A percentile compares a stretch with the other conserved stretches of the same genome.
Evolutionary conservation across 192 early-diverging fungal genomes (phyloP).

Genomic region (Thamnidium elegans): DNA sequence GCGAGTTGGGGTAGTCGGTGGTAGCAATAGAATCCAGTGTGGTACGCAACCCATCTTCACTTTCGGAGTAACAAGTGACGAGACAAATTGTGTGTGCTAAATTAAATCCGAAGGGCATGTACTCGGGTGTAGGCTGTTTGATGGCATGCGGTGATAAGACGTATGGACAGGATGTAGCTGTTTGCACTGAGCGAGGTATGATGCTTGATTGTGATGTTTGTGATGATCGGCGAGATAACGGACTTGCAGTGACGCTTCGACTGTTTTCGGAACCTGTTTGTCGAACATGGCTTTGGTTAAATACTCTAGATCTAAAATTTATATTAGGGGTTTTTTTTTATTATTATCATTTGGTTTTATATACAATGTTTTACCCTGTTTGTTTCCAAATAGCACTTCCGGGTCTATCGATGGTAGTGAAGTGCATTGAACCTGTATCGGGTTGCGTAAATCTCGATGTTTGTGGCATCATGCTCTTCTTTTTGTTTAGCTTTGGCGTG

Average conservation of each 20-base stretch:
- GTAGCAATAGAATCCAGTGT: conserved; percentile 78
- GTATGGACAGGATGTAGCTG: conserved; percentile 24
- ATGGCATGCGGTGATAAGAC: conserved; percentile 37
- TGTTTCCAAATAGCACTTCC: conserved; percentile 28
- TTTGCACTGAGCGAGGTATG: background rate
- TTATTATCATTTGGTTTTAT: too few relatives aligned
- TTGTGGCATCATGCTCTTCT: conserved; percentile 25
- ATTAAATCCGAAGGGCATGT: conserved; percentile 51
- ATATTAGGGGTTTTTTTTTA: too few relatives aligned
- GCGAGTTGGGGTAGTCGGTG: conserved; percentile 74
- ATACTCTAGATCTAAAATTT: too few relatives aligned
- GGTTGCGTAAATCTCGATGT: conserved; percentile 36
- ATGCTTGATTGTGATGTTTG: conserved; percentile 6
- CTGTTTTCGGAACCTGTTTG: background rate
- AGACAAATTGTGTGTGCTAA: conserved; percentile 66
- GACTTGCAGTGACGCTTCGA: conserved; percentile 6
- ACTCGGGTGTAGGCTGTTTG: conserved; percentile 40
- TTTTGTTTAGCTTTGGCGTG: background rate
- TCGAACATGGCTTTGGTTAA: background rate
- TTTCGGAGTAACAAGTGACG: conserved; percentile 80
- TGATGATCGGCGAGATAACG: conserved; percentile 23
- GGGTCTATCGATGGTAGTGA: conserved; percentile 17
- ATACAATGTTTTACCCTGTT: background rate
- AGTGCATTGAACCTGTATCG: conserved; percentile 33
- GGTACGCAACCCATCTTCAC: conserved; percentile 62